Percentiles rank a stretch among this genome's conserved stretches.
phyloP scores from a whole-genome alignment of 176 grass and related monocot genomes.

The Carex pumila region DNA sequence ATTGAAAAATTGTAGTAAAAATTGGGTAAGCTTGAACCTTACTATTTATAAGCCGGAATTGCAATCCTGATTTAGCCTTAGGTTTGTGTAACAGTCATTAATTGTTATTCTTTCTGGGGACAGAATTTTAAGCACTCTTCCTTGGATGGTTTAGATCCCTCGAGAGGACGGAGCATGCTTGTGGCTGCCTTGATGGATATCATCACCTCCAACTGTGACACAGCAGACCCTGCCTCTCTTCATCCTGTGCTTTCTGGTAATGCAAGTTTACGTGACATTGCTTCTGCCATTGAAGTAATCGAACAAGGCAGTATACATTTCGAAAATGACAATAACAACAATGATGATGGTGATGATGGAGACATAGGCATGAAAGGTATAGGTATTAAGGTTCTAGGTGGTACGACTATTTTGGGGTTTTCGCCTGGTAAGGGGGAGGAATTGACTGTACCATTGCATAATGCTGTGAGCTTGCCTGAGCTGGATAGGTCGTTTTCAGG shows the following conservation, averaged over 20 bases:
- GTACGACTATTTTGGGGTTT: conserved; percentile 93
- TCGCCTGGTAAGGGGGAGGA: conserved; percentile 28
- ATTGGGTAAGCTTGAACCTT: background rate
- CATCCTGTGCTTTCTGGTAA: conserved; percentile 58
- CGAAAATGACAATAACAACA: conserved; percentile 43
- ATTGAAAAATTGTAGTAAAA: background rate
- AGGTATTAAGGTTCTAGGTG: conserved; percentile 90
- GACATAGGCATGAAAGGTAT: conserved; percentile 71
- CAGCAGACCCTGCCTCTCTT: conserved; percentile 50
- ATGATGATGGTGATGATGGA: conserved; percentile 45
- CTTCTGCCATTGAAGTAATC: conserved; percentile 77
- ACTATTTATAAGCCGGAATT: background rate
- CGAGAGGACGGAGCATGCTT: conserved; percentile 97
- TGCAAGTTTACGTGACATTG: conserved; percentile 79
- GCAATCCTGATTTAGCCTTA: background rate
- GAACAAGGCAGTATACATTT: conserved; percentile 89
- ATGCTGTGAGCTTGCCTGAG: conserved; percentile 18
- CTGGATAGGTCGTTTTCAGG: conserved; percentile 32
- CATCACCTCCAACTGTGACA: conserved; percentile 85
- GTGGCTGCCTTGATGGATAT: conserved; percentile 97
- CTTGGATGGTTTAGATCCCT: conserved; percentile 48
- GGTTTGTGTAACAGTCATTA: conserved; percentile 9
- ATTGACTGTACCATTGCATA: background rate
- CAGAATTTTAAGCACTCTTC: conserved; percentile 76
- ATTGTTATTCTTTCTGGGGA: conserved; percentile 19